Conservation (phyloP, 2,329 filamentous ascomycete species). For the Bipolaris sorokiniana region DNA sequence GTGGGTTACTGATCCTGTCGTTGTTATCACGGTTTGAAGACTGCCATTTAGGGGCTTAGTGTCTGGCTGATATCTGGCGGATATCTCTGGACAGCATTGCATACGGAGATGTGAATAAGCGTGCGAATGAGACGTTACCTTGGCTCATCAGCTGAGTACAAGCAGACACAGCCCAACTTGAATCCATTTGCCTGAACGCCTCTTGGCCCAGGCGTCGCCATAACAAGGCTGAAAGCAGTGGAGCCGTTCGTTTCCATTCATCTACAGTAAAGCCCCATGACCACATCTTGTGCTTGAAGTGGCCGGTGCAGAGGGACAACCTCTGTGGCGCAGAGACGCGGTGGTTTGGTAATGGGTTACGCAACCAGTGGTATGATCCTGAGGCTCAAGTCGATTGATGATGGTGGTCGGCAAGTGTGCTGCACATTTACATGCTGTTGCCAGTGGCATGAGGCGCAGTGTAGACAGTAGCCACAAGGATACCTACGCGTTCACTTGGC, state of each 20-base stretch:
- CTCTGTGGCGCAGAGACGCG: too few species aligned
- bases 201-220: background rate
- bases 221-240: background rate
- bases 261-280: background rate
- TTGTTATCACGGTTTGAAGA: background rate
- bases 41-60: background rate
- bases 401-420: background rate
- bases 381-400: background rate
- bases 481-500: background rate
- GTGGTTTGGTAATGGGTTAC: background rate
- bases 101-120: too few species aligned
- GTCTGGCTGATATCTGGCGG: background rate
- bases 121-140: background rate
- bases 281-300: background rate
- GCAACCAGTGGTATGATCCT: background rate
- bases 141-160: too few species aligned
- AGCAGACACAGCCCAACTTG: background rate
- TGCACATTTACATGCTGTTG: too few species aligned
- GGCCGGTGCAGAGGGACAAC: background rate
- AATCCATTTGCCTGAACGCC: background rate
- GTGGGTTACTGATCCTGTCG: background rate
- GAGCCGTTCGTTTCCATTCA: too few species aligned
- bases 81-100: background rate
- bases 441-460: background rate
- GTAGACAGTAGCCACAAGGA: background rate